Percentiles rank a stretch among this genome's conserved stretches.
Conservation (phyloP, 2,329 filamentous ascomycete genomes). For the Escovopsis weberi region DNA sequence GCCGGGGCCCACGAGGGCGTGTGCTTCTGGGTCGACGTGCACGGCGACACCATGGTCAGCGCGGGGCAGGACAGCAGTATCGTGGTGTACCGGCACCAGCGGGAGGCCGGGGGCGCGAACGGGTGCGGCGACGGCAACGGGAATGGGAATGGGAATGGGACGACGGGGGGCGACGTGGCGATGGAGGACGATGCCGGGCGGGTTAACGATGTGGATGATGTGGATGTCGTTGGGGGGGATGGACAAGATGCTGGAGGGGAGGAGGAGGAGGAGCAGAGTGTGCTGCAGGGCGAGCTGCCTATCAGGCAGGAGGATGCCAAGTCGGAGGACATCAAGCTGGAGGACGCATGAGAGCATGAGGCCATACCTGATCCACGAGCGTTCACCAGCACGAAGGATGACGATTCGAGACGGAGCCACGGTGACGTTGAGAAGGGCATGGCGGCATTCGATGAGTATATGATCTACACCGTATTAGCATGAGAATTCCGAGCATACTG, state of each 20-base stretch:
- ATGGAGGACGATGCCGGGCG: too few species aligned
- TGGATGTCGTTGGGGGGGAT: too few species aligned
- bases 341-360: constrained; percentile 7
- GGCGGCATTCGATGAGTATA: too few species aligned
- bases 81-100: constrained; percentile 29
- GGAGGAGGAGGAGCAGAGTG: constrained; percentile 32
- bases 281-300: constrained; percentile 39
- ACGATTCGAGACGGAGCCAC: background rate
- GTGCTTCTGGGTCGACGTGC: constrained; percentile 51
- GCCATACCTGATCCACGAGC: too few species aligned
- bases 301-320: constrained; percentile 25
- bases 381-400: too few species aligned
- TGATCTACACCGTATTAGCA: too few species aligned
- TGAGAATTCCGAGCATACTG: too few species aligned
- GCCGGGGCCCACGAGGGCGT: constrained; percentile 34
- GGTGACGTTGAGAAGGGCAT: too few species aligned
- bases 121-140: constrained; percentile 3
- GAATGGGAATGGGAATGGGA: too few species aligned
- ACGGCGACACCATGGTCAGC: constrained; percentile 41
- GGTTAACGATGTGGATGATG: too few species aligned
- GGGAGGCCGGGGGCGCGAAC: constrained; percentile 8
- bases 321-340: constrained; percentile 26
- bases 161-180: too few species aligned
- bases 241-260: background rate
- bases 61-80: constrained; percentile 41